Percentiles rank a stretch among this genome's conserved stretches.
Conservation (phyloP, 805 yeast species). For the Ogataea ramenticola region DNA sequence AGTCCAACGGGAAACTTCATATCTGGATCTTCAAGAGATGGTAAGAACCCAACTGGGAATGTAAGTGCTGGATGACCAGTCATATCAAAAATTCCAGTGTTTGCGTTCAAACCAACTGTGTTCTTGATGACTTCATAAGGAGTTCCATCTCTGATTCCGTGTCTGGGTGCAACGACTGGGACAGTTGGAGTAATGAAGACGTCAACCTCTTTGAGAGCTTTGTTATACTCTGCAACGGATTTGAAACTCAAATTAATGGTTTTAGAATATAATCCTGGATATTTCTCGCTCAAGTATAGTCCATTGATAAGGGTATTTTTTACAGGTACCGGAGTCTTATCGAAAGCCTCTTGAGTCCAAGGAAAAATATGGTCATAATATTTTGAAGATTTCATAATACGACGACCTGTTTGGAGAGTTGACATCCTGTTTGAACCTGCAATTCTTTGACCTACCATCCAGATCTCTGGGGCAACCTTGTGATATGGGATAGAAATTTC, state of each 20-base stretch:
- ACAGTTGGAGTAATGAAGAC: constrained; percentile 27
- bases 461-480: constrained; percentile 28
- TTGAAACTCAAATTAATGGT: constrained; percentile 26
- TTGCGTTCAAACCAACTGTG: constrained; percentile 28
- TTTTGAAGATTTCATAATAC: constrained; percentile 13
- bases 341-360: constrained; percentile 13
- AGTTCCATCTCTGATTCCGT: constrained; percentile 17
- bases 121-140: constrained; percentile 20
- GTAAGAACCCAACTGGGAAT: constrained; percentile 27
- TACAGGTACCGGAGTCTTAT: constrained; percentile 11
- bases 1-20: constrained; percentile 29
- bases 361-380: constrained; percentile 12
- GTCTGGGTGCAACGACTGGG: constrained; percentile 23
- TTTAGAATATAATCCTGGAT: constrained; percentile 28
- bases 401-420: constrained; percentile 16
- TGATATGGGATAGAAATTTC: constrained; percentile 31
- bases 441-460: constrained; percentile 27
- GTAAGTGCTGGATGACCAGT: constrained; percentile 32
- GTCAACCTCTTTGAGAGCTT: constrained; percentile 23
- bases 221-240: constrained; percentile 25
- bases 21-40: constrained; percentile 23
- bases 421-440: constrained; percentile 13
- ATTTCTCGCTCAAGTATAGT: constrained; percentile 21
- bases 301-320: constrained; percentile 25
- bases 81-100: constrained; percentile 29